Conservation (phyloP, 345 rosid species). For the Hirschfeldia incana region DNA sequence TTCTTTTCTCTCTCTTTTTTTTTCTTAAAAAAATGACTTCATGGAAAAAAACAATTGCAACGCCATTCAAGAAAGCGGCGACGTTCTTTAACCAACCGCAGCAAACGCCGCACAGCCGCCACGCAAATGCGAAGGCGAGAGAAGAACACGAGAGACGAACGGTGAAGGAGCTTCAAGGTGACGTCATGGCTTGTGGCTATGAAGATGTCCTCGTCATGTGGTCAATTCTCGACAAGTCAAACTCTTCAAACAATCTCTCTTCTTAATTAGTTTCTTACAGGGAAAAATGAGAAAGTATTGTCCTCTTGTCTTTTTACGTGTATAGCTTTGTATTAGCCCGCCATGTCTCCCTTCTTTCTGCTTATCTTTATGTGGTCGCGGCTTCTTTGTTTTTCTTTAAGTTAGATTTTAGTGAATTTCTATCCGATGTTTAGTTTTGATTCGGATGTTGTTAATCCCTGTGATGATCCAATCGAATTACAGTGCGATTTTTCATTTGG, state of each 20-base stretch:
- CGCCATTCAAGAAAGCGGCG: conserved; percentile 82
- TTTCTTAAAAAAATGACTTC: conserved; percentile 47
- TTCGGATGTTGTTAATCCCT: conserved; percentile 36
- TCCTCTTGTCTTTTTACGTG: background rate
- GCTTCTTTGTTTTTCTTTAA: conserved; percentile 17
- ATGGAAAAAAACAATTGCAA: conserved; percentile 79
- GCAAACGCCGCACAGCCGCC: conserved; percentile 41
- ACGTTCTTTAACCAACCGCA: conserved; percentile 71
- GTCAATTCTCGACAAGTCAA: conserved; percentile 95
- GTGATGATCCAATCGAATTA: conserved; percentile 33
- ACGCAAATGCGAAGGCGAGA: conserved; percentile 36
- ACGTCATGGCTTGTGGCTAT: conserved; percentile 90
- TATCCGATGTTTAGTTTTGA: conserved; percentile 24
- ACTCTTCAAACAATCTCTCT: conserved; percentile 54
- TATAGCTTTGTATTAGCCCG: conserved; percentile 37
- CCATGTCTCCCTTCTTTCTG: conserved; percentile 27
- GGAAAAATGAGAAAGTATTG: background rate
- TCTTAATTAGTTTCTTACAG: conserved; percentile 34
- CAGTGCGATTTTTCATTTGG: conserved; percentile 27
- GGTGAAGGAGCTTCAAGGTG: conserved; percentile 71
- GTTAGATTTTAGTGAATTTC: conserved; percentile 22
- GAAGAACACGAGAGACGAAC: conserved; percentile 53
- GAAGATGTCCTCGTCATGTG: conserved; percentile 96
- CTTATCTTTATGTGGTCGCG: conserved; percentile 30
- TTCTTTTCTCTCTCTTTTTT: background rate